Evolutionary conservation across 2,329 filamentous ascomycete genomes (phyloP).

Genomic region (Ophiocordyceps robertsii): DNA sequence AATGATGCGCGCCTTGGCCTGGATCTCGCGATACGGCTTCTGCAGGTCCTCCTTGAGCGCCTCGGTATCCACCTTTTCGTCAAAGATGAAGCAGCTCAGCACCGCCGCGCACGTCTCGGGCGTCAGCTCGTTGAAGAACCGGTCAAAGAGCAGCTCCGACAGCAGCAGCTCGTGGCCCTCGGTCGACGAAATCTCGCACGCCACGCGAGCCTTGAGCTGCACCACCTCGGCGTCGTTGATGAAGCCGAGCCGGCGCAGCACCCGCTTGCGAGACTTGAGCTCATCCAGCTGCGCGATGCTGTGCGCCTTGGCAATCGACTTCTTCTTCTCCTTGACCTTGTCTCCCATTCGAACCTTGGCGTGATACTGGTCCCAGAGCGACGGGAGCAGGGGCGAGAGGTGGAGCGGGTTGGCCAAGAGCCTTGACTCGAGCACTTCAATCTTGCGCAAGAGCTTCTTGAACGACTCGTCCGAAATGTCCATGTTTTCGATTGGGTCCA

Average conservation of each 20-base stretch:
- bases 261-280: constrained; percentile 88
- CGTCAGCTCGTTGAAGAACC: constrained; percentile 92
- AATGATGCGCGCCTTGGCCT: constrained; percentile 73
- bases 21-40: constrained; percentile 77
- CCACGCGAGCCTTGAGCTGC: constrained; percentile 90
- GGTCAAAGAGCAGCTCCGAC: constrained; percentile 86
- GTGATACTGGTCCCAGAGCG: constrained; percentile 78
- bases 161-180: constrained; percentile 86
- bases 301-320: constrained; percentile 70
- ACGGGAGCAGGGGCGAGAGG: constrained; percentile 70
- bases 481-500: constrained; percentile 97
- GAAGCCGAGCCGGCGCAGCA: constrained; percentile 85
- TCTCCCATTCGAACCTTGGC: constrained; percentile 62
- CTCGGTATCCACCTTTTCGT: constrained; percentile 78
- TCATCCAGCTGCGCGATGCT: constrained; percentile 91
- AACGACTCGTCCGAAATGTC: constrained; percentile 83
- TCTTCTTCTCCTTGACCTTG: constrained; percentile 80
- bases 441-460: constrained; percentile 87
- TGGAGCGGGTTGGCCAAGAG: constrained; percentile 83
- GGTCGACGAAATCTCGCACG: constrained; percentile 89
- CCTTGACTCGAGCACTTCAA: constrained; percentile 88
- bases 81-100: constrained; percentile 91
- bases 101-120: constrained; percentile 79
- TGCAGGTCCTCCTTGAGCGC: constrained; percentile 70
- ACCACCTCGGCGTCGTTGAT: constrained; percentile 94